These are phyloP conservation scores for Annulohypoxylon stygium DNA, from an alignment of 495 filamentous ascomycete genomes.

Conservation along the genomic window DNA sequence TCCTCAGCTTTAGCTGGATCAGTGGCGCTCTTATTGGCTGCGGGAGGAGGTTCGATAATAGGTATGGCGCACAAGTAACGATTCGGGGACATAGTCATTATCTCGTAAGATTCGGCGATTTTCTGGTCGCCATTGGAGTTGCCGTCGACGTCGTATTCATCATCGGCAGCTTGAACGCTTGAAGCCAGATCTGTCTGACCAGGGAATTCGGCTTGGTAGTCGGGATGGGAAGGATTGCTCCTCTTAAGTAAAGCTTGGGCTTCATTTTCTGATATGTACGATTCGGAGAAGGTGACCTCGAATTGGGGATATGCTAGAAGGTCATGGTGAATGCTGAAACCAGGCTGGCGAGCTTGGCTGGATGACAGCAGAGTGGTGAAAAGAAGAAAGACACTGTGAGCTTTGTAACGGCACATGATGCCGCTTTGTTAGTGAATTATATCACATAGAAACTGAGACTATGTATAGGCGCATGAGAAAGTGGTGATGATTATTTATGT, in stretches of 20 bases:
- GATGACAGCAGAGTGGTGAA: constrained; percentile 55
- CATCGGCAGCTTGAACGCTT: constrained; percentile 49
- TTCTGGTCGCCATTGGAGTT: constrained; percentile 35
- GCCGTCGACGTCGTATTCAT: constrained; percentile 32
- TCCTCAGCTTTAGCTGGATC: constrained; percentile 78
- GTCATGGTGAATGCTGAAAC: constrained; percentile 83
- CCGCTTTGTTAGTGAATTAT: constrained; percentile 51
- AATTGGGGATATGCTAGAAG: constrained; percentile 93
- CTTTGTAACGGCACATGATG: constrained; percentile 63
- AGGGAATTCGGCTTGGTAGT: constrained; percentile 49
- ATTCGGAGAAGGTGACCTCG: constrained; percentile 82
- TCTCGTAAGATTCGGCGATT: constrained; percentile 72
- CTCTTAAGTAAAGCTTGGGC: constrained; percentile 70
- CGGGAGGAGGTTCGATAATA: constrained; percentile 67
- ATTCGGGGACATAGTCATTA: constrained; percentile 75
- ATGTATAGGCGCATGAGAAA: not conserved
- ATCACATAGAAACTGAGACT: constrained; percentile 47
- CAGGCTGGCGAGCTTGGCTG: constrained; percentile 58
- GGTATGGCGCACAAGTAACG: constrained; percentile 90
- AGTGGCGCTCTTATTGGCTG: constrained; percentile 70
- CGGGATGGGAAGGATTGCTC: constrained; percentile 44
- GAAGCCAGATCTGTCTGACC: constrained; percentile 56
- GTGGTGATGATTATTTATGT: not conserved
- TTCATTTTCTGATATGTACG: constrained; percentile 77
- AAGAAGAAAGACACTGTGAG: constrained; percentile 51